Evolutionary conservation across 2,329 filamentous ascomycete genomes (phyloP).

Genomic region (Cladobotryum mycophilum): DNA sequence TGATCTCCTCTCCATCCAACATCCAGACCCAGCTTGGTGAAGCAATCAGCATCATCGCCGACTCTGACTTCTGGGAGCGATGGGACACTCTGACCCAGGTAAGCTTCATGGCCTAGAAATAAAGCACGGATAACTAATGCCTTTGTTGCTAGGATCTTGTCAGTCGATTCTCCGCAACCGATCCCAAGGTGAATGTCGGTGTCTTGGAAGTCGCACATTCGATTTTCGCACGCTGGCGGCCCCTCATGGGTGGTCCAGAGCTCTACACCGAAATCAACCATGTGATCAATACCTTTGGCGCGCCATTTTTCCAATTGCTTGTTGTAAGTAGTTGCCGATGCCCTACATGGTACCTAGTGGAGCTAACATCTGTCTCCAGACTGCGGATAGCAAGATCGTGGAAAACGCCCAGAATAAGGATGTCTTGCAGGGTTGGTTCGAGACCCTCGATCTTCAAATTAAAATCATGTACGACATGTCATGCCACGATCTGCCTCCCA

Average conservation of each 20-base stretch:
- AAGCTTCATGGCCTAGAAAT: slow-evolving; percentile 9
- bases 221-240: slow-evolving; percentile 94
- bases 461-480: slow-evolving; percentile 95
- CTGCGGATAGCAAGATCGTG: slow-evolving; percentile 65
- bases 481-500: slow-evolving; percentile 91
- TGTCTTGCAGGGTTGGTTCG: slow-evolving; percentile 69
- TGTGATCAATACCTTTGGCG: slow-evolving; percentile 78
- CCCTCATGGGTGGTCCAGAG: slow-evolving; percentile 85
- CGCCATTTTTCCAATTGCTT: slow-evolving; percentile 75
- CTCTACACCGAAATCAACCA: slow-evolving; percentile 96
- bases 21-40: slow-evolving; percentile 94
- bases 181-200: slow-evolving; percentile 82
- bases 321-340: slow-evolving; percentile 43
- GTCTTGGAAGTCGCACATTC: slow-evolving; percentile 97
- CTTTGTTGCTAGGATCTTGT: slow-evolving; percentile 65
- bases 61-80: slow-evolving; percentile 92
- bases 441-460: slow-evolving; percentile 78
- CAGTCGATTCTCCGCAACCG: slow-evolving; percentile 72
- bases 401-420: slow-evolving; percentile 70
- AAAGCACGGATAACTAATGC: not conserved
- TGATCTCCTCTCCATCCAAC: slow-evolving; percentile 83
- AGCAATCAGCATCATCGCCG: slow-evolving; percentile 93
- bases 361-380: slow-evolving; percentile 32
- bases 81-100: slow-evolving; percentile 95
- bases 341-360: not conserved